Conservation (phyloP, 2,329 filamentous ascomycete species). For the Coniochaeta hoffmannii region DNA sequence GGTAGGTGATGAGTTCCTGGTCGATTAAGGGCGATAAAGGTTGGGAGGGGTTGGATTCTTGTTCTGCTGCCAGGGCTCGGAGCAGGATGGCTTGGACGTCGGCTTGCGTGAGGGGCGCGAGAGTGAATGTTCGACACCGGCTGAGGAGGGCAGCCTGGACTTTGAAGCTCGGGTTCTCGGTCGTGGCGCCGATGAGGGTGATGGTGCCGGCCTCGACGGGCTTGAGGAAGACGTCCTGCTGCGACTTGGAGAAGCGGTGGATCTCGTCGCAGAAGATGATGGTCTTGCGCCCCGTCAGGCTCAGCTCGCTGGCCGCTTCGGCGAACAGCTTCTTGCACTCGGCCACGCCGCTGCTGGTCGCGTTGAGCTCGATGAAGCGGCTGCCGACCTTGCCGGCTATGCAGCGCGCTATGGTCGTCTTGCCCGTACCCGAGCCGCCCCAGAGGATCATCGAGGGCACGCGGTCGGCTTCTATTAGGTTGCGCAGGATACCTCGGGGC, state of each 20-base stretch:
- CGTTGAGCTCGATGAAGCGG: slow-evolving; percentile 93
- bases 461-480: slow-evolving; percentile 75
- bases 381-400: slow-evolving; percentile 76
- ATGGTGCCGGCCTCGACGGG: slow-evolving; percentile 88
- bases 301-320: slow-evolving; percentile 73
- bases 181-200: slow-evolving; percentile 90
- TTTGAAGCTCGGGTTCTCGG: slow-evolving; percentile 94
- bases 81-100: slow-evolving; percentile 67
- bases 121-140: slow-evolving; percentile 82
- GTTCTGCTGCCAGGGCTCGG: slow-evolving; percentile 50
- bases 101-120: slow-evolving; percentile 65
- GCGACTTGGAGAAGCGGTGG: slow-evolving; percentile 81
- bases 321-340: slow-evolving; percentile 90
- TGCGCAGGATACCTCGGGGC: slow-evolving; percentile 71
- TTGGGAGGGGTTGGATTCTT: slow-evolving; percentile 6
- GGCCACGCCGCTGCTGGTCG: slow-evolving; percentile 76
- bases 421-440: slow-evolving; percentile 74
- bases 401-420: slow-evolving; percentile 87
- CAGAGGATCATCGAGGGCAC: slow-evolving; percentile 95
- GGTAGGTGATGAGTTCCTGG: slow-evolving; percentile 68
- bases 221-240: slow-evolving; percentile 91
- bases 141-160: slow-evolving; percentile 82
- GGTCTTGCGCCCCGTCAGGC: slow-evolving; percentile 78
- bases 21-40: slow-evolving; percentile 57
- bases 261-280: slow-evolving; percentile 99